Conservation (phyloP, 768 basidiomycete species). For the Rhodotorula taiwanensis region DNA sequence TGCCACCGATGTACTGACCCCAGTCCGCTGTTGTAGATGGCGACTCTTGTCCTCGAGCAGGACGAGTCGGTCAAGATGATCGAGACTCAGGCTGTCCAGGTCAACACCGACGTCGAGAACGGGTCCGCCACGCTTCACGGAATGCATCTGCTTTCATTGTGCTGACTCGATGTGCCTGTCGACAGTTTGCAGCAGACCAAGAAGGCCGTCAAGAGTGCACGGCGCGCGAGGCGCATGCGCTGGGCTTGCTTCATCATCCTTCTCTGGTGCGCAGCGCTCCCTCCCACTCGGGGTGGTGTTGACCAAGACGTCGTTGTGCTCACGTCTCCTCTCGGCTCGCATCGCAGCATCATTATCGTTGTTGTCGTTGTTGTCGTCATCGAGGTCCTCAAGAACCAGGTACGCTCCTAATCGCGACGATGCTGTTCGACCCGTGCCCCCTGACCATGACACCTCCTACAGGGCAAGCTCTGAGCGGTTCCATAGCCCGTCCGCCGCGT, state of each 20-base stretch:
- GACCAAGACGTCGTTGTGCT: neutral
- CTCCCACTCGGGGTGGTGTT: too few relatives aligned
- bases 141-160: too few relatives aligned
- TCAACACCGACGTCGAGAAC: slow-evolving; percentile 59
- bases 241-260: slow-evolving; percentile 28
- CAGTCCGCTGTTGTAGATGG: slow-evolving; percentile 49
- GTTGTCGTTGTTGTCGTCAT: slow-evolving; percentile 5
- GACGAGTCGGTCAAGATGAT: slow-evolving; percentile 63
- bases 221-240: slow-evolving; percentile 84
- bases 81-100: slow-evolving; percentile 57
- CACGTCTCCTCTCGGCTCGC: neutral
- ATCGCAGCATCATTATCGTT: slow-evolving; percentile 6
- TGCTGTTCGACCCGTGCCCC: too few relatives aligned
- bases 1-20: too few relatives aligned
- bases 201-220: slow-evolving; percentile 77
- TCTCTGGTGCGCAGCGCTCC: neutral
- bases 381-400: slow-evolving; percentile 9
- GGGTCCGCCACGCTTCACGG: too few relatives aligned
- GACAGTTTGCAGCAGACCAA: slow-evolving; percentile 61
- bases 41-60: slow-evolving; percentile 45
- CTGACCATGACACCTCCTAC: too few relatives aligned
- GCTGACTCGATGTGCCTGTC: neutral
- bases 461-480: too few relatives aligned
- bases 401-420: too few relatives aligned
- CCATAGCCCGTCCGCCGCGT: too few relatives aligned